Evolutionary conservation across 176 grass and related monocot genomes (phyloP).

Genomic region (Oryza rufipogon): DNA sequence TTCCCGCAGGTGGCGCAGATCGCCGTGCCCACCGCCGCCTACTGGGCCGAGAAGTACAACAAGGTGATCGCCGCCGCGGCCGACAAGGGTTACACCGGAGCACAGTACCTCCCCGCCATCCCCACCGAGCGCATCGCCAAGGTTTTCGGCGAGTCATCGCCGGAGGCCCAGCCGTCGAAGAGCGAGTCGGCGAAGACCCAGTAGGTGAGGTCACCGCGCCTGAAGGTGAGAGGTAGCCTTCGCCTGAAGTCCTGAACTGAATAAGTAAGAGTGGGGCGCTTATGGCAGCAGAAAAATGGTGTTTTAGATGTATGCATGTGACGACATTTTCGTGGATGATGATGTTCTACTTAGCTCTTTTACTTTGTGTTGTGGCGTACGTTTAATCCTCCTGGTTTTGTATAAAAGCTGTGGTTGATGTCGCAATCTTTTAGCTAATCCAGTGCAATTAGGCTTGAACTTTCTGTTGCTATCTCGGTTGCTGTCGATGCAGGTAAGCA

Average conservation of each 20-base stretch:
- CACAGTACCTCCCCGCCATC: slow-evolving; percentile 59
- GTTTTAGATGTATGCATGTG: not conserved
- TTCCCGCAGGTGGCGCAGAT: slow-evolving; percentile 73
- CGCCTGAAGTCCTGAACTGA: slow-evolving; percentile 4
- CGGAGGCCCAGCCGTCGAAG: not conserved
- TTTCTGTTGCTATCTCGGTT: not conserved
- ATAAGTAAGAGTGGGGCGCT: not conserved
- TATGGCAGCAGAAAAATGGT: not conserved
- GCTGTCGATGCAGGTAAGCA: not conserved
- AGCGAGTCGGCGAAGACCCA: not conserved
- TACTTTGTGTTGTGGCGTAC: not conserved
- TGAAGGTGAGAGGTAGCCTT: not conserved
- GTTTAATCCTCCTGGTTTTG: not conserved
- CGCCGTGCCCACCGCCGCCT: slow-evolving; percentile 60
- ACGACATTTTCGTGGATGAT: not conserved
- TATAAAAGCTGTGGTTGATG: slow-evolving; percentile 27
- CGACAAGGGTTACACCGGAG: slow-evolving; percentile 15
- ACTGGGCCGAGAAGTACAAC: slow-evolving; percentile 89
- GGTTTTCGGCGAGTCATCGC: slow-evolving; percentile 48
- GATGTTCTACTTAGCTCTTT: not conserved
- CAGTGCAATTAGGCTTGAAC: not conserved
- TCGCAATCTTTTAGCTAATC: slow-evolving; percentile 8
- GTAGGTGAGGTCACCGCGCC: not conserved
- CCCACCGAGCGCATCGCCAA: slow-evolving; percentile 77
- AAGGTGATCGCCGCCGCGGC: slow-evolving; percentile 37